A percentile compares a stretch with the other conserved stretches of the same genome.
phyloP scores from a whole-genome alignment of 768 basidiomycete genomes.

The Mycena leptocephala region DNA sequence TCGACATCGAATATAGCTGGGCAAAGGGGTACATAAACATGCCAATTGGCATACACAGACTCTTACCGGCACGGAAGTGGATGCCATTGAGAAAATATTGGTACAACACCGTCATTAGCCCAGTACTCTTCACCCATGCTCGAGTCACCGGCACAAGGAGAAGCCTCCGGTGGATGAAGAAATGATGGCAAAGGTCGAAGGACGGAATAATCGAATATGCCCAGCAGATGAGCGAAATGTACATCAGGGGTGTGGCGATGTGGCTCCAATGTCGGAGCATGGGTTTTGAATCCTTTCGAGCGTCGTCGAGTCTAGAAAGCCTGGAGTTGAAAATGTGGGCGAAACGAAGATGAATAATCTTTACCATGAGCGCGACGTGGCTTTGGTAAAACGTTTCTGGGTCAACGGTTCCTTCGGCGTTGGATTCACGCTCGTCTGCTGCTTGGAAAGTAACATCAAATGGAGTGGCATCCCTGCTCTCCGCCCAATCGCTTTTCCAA shows the following conservation, averaged over 20 bases:
- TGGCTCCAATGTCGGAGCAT: conserved; percentile 22
- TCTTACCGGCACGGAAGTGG: conserved; percentile 61
- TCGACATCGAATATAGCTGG: conserved; percentile 16
- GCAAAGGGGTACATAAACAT: neutral
- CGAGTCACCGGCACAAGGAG: neutral
- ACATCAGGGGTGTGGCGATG: conserved; percentile 36
- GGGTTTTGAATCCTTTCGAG: neutral
- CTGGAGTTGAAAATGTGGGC: neutral
- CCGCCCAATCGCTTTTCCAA: conserved; percentile 66
- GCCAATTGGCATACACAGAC: neutral
- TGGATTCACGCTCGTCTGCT: conserved; percentile 58
- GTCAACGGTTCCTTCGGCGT: conserved; percentile 54
- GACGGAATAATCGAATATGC: conserved; percentile 55
- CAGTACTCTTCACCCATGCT: conserved; percentile 50
- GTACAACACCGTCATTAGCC: conserved; percentile 67
- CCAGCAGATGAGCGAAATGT: conserved; percentile 50
- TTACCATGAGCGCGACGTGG: conserved; percentile 57
- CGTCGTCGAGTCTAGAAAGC: conserved; percentile 11
- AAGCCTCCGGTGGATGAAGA: conserved; percentile 17
- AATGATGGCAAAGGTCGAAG: conserved; percentile 56
- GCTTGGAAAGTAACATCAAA: conserved; percentile 66
- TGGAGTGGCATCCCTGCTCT: conserved; percentile 61
- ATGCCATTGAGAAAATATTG: conserved; percentile 68
- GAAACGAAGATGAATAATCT: neutral
- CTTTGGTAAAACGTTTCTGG: conserved; percentile 61